These are phyloP conservation scores for Hypoxylon sp. DNA, from an alignment of 2,329 filamentous ascomycete genomes.

Conservation along the genomic window DNA sequence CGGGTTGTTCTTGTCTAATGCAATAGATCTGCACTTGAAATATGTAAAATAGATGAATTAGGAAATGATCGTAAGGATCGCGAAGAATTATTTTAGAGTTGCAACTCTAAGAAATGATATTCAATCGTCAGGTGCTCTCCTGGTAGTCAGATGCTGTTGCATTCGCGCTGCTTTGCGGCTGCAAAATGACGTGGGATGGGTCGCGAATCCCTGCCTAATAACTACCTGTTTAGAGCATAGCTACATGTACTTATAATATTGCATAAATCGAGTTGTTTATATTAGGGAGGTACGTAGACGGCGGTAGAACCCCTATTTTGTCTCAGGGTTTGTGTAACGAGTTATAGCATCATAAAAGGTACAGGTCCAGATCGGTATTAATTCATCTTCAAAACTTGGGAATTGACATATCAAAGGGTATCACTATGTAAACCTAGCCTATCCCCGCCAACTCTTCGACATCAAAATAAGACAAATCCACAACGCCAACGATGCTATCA, in stretches of 20 bases:
- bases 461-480: conserved; percentile 6
- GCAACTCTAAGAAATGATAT: too few relatives aligned
- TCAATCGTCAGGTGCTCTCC: conserved; percentile 26
- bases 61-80: too few relatives aligned
- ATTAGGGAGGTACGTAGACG: too few relatives aligned
- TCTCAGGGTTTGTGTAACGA: too few relatives aligned
- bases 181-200: conserved; percentile 42
- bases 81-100: too few relatives aligned
- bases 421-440: conserved; percentile 26
- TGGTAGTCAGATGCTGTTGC: conserved; percentile 24
- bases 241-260: background rate
- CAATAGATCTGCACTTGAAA: too few relatives aligned
- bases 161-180: conserved; percentile 34
- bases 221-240: background rate
- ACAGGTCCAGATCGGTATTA: too few relatives aligned
- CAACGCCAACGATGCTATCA: conserved; percentile 12
- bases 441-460: conserved; percentile 22
- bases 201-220: conserved; percentile 30
- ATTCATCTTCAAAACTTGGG: conserved; percentile 6
- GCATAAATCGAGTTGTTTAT: too few relatives aligned
- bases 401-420: conserved; percentile 22
- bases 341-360: too few relatives aligned
- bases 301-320: too few relatives aligned
- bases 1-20: too few relatives aligned
- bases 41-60: too few relatives aligned